Base-by-base conservation (phyloP, 116 monocot species). In the Posidonia oceanica region DNA sequence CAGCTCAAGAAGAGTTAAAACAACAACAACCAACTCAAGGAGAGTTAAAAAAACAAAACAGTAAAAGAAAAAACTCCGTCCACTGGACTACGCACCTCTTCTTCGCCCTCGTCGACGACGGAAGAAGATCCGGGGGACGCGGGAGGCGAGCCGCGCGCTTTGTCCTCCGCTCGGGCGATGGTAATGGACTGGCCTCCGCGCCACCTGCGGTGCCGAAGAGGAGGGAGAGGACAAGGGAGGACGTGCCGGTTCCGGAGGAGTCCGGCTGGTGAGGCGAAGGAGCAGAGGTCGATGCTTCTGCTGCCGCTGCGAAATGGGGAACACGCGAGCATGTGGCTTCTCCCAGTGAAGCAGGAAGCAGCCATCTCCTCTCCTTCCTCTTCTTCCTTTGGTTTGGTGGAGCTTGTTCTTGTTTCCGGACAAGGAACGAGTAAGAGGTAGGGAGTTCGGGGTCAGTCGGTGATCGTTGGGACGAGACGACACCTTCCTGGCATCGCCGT, bases 161-260 rank as follows among this genome's bases (percentile, higher is more conserved):
- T 75, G 3, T 69, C 62, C 69, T 60, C 69, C n/a, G 61, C 59
- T 52, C 52, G 68, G 36, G 23, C 69, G 59, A 75, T n/a, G 59
- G 56, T 29, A 22, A 18, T 42, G 59, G 40, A 60, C 4, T 1
- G 48, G 59, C 55, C 36, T 29, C 68, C 54, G 23, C 54, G 54
- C 52, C 52, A 23, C 15, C 68, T 17, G 14, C 12, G 52, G 41
- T 3, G 22, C 18, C 22, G 13, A 48, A 55, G 59, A 56, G 16
- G 29, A 68, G 42, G 42, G 1, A 44, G 59, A 61, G 12, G 58
- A 22, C 18, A 16, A 8, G 48, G 67, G 29, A 61, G 67, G 23
- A 44, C 23, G 37, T 16, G 60, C 11, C 40, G 12, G 20, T 22
- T 74, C 74, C 74, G 54, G 39, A 14, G 17, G n/a, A 39, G 5